Evolutionary conservation across 2,329 filamentous ascomycete genomes (phyloP), one percentile per base, ranked within the genome.

Genomic region (Talaromyces sp.): DNA sequence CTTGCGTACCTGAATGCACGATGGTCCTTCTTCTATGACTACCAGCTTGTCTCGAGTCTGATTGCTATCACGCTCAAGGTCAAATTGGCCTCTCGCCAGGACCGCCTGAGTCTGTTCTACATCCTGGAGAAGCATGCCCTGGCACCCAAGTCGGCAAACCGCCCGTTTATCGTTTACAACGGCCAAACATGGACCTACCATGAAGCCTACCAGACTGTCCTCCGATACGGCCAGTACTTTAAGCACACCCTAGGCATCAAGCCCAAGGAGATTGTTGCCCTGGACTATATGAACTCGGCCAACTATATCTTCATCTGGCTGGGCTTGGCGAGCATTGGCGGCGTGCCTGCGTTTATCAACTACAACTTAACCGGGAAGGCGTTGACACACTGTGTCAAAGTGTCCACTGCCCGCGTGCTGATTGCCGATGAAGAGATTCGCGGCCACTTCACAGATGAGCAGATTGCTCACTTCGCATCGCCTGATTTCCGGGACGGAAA

Each of bases 331-430:
- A 86, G 88, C 33, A 86, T 96, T 62, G 92, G 92, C 10, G 92
- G 90, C 0, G 87, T 87, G 61, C 91, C 92, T 0, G 92, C 92
- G 0, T 91, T 95, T 68, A 89, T 96, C 77, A 96, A 96, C 76
- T 94, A 93, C 76, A 95, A 95, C 71, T 78, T 96, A 56, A 82
- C 84, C 0, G 88, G 87, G 12, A 85, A 88, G 31, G 82, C 91
- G 0, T 79, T 96, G 64, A 74, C 85, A 3, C 92, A 96, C 75
- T 94, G 90, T 67, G 80, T 96, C 52, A 84, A 82, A 65, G 85
- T 86, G 1, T 89, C 90, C 1, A 87, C 83, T 0, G 81, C 90
- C 0, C 83, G 83, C 9, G 70, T 96, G 2, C 78, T 93, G 61
- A 72, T 96, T 23, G 82, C 94, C 9, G 92, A 95, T 66, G 83